Conservation (phyloP, 2,329 filamentous ascomycete species). For the Pseudocercospora macadamiae region DNA sequence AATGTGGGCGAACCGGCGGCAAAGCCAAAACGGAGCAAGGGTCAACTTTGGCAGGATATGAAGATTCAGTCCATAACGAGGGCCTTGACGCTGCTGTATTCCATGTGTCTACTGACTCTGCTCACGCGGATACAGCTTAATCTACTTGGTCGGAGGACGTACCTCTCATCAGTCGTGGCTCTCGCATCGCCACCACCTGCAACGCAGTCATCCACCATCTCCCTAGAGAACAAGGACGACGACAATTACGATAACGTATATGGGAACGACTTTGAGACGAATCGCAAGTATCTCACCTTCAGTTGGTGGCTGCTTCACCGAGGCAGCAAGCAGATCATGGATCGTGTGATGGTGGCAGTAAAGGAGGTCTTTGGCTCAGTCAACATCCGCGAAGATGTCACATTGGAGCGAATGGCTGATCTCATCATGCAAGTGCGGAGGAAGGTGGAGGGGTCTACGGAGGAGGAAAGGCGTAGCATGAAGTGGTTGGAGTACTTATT, state of each 20-base stretch:
- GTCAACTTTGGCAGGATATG: conserved; percentile 95
- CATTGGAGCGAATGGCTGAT: conserved; percentile 76
- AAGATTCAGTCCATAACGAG: conserved; percentile 93
- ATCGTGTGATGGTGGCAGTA: conserved; percentile 81
- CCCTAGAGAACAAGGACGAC: conserved; percentile 90
- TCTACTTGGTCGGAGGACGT: conserved; percentile 90
- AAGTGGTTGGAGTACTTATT: conserved; percentile 86
- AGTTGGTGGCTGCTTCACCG: conserved; percentile 97
- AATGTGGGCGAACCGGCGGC: conserved; percentile 38
- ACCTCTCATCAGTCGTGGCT: conserved; percentile 92
- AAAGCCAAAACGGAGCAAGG: conserved; percentile 75
- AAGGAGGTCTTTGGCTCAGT: conserved; percentile 85
- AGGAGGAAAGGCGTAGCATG: conserved; percentile 63
- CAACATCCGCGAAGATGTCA: conserved; percentile 86
- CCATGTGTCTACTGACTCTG: conserved; percentile 82
- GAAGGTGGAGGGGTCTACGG: conserved; percentile 76
- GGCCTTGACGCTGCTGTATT: conserved; percentile 90
- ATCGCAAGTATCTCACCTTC: conserved; percentile 91
- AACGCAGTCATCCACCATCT: conserved; percentile 72
- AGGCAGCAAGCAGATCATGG: conserved; percentile 82
- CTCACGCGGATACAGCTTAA: conserved; percentile 96
- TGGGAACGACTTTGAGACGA: conserved; percentile 94
- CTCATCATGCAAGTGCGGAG: conserved; percentile 82
- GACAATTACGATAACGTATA: conserved; percentile 79
- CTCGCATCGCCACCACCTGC: conserved; percentile 73